Evolutionary conservation across 208 protist species (phyloP).

Genomic region (Naegleria gruberi): DNA sequence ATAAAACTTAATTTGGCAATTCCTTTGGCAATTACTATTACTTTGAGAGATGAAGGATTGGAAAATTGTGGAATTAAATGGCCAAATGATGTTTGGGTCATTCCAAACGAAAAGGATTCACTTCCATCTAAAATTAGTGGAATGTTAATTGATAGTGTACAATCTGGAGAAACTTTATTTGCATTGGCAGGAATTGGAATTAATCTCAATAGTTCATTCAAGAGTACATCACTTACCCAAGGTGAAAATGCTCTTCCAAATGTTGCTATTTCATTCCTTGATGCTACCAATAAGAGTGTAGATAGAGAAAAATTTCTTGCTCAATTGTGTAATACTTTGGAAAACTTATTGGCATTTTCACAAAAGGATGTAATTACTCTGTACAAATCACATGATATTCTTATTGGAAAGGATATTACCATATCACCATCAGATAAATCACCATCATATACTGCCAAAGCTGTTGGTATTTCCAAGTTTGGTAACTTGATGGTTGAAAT

Average conservation of each 20-base stretch:
- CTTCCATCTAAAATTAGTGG: not conserved
- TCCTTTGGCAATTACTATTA: not conserved
- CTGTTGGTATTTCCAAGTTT: not conserved
- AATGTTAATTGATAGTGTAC: not conserved
- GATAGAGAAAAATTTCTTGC: not conserved
- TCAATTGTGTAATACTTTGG: not conserved
- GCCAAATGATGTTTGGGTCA: slow-evolving; percentile 14
- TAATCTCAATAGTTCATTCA: not conserved
- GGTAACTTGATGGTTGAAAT: not conserved
- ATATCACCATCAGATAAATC: not conserved
- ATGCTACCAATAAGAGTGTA: not conserved
- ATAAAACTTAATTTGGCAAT: not conserved
- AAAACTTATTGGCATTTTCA: not conserved
- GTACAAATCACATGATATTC: not conserved
- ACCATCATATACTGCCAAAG: not conserved
- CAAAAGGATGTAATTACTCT: not conserved
- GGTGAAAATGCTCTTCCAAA: not conserved
- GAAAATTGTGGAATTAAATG: not conserved
- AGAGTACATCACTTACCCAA: not conserved
- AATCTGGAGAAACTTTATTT: not conserved
- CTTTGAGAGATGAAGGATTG: not conserved
- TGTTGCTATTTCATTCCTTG: not conserved
- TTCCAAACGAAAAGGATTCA: not conserved
- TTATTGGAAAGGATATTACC: not conserved
- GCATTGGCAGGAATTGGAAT: not conserved